Evolutionary conservation across 306 rosid species (phyloP), one percentile per base, ranked within the genome.

Genomic region (Corylus americana): DNA sequence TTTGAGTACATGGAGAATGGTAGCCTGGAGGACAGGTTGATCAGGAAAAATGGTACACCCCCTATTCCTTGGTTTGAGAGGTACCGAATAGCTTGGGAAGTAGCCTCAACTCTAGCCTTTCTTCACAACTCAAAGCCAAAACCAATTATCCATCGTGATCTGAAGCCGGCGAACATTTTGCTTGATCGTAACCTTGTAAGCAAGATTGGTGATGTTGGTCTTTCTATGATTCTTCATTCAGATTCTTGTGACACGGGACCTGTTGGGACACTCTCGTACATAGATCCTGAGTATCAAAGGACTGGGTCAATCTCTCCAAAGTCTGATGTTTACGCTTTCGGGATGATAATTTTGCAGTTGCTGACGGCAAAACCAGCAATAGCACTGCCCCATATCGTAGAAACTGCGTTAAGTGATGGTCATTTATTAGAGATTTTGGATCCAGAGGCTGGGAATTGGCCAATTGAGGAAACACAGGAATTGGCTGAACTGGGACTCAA

Each of bases 271-370:
- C 87, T 93, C 35, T 83, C 91, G 84, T 96, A 96, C 85, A 91
- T 96, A 22, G 99, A 96, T 82, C 99, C 99, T 0, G 99, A 96
- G 91, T 96, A 93, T 61, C 99, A 96, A 85, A 82, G 99, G 77
- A 86, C 87, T 5, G 99, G 99, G 4, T 12, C 77, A 68, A 22
- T 91, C 83, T 93, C 98, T 80, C 86, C 92, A 9, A 83, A 88
- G 61, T 96, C 99, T 2, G 99, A 96, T 75, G 98, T 96, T 17
- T 96, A 96, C 85, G 98, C 98, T 53, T 90, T 93, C 55, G 99
- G 99, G 77, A 89, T 96, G 86, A 96, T 96, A 80, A 88, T 96
- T 73, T 76, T 96, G 82, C 99, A 96, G 85, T 78, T 96, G 55
- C 70, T 93, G 85, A 90, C 99, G 50, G 89, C 96, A 75, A 96